phyloP scores from a whole-genome alignment of 495 filamentous ascomycete genomes.

The Tuber melanosporum region DNA sequence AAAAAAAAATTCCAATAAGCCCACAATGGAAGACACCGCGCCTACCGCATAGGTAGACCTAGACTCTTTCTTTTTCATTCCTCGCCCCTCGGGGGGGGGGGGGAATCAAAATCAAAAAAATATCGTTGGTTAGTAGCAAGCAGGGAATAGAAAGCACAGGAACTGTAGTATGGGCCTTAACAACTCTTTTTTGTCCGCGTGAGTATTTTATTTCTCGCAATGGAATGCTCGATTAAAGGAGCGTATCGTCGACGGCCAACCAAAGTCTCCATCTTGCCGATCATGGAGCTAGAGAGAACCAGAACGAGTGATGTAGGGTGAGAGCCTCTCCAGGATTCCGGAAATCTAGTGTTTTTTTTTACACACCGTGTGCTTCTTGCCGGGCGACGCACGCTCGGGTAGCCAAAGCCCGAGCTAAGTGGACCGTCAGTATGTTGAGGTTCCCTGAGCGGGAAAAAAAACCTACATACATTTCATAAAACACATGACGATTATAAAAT shows the following conservation, averaged over 20 bases:
- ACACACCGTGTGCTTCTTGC: background rate
- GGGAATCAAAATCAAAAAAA: background rate
- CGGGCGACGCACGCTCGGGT: background rate
- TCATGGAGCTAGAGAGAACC: background rate
- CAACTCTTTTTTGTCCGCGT: background rate
- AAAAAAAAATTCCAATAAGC: background rate
- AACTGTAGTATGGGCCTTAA: background rate
- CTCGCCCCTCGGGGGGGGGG: background rate
- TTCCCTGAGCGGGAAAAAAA: background rate
- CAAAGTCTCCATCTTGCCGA: background rate
- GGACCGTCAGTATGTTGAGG: background rate
- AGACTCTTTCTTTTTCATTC: background rate
- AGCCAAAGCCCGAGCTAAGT: background rate
- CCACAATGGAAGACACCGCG: background rate
- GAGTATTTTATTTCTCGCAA: background rate
- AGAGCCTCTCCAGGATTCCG: background rate
- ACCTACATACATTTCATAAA: background rate
- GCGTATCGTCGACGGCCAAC: background rate
- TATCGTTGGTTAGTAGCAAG: background rate
- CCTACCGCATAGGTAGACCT: background rate
- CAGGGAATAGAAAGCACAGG: background rate
- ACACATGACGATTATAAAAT: slow-evolving; percentile 1
- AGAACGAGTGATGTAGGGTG: background rate
- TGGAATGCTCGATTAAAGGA: background rate
- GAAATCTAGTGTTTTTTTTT: background rate